A percentile compares a stretch with the other conserved stretches of the same genome.
Conservation (phyloP, 2,329 filamentous ascomycete species). For the Pseudocercospora fijiensis region DNA sequence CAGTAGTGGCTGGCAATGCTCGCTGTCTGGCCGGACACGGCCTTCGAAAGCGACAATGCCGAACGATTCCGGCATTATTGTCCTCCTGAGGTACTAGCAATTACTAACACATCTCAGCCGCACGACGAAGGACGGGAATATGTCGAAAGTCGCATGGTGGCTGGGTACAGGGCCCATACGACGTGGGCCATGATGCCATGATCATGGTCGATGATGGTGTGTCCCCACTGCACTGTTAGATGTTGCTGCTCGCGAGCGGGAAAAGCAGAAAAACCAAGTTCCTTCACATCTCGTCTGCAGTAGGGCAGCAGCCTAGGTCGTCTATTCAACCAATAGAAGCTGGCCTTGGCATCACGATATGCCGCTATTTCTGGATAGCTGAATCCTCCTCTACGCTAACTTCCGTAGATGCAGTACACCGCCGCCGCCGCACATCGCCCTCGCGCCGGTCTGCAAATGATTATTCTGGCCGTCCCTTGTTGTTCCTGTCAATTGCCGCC, state of each 20-base stretch:
- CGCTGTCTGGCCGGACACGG: background rate
- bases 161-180: background rate
- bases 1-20: background rate
- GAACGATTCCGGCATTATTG: background rate
- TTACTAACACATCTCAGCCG: background rate
- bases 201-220: background rate
- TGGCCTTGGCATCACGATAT: background rate
- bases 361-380: constrained; percentile 6
- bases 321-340: background rate
- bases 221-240: background rate
- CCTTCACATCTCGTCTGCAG: background rate
- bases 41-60: background rate
- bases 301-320: background rate
- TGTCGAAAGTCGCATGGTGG: background rate
- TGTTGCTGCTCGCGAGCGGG: background rate
- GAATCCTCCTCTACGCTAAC: constrained; percentile 6
- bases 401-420: constrained; percentile 5
- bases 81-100: background rate
- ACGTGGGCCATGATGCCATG: background rate
- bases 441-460: background rate
- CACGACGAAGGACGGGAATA: background rate
- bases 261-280: background rate
- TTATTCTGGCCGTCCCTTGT: background rate
- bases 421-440: constrained; percentile 5
- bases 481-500: background rate